A percentile compares a stretch with the other conserved stretches of the same genome.
Evolutionary conservation across 2,329 filamentous ascomycete genomes (phyloP).

Genomic region (Aspergillus brasiliensis): DNA sequence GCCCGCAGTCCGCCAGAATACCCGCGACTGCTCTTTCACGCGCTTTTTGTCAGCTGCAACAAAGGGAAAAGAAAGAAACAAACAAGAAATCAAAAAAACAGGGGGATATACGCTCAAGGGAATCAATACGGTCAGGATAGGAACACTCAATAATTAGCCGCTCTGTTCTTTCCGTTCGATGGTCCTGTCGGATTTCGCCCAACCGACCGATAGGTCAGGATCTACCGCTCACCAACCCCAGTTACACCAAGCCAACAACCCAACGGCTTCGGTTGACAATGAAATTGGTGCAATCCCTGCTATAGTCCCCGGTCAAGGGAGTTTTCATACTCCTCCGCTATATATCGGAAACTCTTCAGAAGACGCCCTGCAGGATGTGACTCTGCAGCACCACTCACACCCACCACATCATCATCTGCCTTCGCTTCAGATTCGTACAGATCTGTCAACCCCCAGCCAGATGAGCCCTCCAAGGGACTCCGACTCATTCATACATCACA

Average conservation of each 20-base stretch:
- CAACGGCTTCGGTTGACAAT: constrained; percentile 22
- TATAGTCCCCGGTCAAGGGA: constrained; percentile 17
- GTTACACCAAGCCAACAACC: constrained; percentile 23
- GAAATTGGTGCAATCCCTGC: constrained; percentile 16
- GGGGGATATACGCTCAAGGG: not conserved
- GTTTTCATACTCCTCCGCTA: constrained; percentile 10
- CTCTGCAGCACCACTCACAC: constrained; percentile 9
- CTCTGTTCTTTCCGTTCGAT: constrained; percentile 23
- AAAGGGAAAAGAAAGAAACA: not conserved
- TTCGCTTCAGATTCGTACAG: constrained; percentile 40
- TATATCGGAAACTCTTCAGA: constrained; percentile 8
- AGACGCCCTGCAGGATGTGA: constrained; percentile 15
- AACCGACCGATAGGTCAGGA: constrained; percentile 30
- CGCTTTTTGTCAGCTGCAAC: constrained; percentile 5
- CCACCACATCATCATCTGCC: constrained; percentile 25
- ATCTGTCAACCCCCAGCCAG: constrained; percentile 29
- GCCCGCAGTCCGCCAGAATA: constrained; percentile 8
- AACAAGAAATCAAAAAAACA: not conserved
- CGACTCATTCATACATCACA: constrained; percentile 42
- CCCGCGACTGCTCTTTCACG: not conserved
- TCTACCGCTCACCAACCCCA: constrained; percentile 17
- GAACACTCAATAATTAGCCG: too few relatives aligned
- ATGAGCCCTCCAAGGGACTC: constrained; percentile 33
- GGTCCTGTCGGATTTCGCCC: constrained; percentile 22
- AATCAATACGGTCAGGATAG: not conserved